Evolutionary conservation across 73 alveolate species (phyloP).

Genomic region (Uronychia setigera): DNA sequence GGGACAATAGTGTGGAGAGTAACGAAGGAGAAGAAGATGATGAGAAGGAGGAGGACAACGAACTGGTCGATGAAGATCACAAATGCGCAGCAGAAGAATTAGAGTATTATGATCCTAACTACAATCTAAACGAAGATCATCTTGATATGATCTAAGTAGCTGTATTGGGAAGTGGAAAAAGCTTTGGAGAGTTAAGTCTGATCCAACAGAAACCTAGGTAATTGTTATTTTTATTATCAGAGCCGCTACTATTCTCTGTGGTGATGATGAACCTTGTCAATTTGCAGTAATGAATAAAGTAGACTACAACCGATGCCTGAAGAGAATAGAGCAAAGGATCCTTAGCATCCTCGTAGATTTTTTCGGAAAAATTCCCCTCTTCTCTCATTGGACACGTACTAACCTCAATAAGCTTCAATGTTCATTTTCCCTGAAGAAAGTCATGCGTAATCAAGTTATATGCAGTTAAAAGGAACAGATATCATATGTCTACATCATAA

Average conservation of each 20-base stretch:
- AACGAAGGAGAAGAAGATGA: too few species aligned
- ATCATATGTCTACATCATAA: neutral
- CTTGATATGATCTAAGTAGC: neutral
- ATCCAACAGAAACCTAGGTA: neutral
- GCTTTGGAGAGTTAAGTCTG: neutral
- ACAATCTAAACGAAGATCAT: too few species aligned
- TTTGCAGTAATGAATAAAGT: neutral
- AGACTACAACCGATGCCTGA: neutral
- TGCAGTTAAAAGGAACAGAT: neutral
- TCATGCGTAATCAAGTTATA: neutral
- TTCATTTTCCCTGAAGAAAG: neutral
- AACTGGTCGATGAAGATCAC: neutral
- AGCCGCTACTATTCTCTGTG: neutral
- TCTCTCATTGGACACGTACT: neutral
- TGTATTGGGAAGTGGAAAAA: neutral
- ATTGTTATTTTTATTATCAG: neutral
- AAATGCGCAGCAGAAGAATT: neutral
- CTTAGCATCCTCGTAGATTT: neutral
- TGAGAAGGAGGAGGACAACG: slow-evolving; percentile 7
- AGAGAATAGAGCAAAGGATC: neutral
- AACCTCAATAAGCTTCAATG: neutral
- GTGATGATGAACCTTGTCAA: neutral
- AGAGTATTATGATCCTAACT: too few species aligned
- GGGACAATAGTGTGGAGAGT: too few species aligned
- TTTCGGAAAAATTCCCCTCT: neutral